These are phyloP conservation scores for Triticum turgidum DNA, from an alignment of 176 grass and related monocot species.

Conservation along the genomic window DNA sequence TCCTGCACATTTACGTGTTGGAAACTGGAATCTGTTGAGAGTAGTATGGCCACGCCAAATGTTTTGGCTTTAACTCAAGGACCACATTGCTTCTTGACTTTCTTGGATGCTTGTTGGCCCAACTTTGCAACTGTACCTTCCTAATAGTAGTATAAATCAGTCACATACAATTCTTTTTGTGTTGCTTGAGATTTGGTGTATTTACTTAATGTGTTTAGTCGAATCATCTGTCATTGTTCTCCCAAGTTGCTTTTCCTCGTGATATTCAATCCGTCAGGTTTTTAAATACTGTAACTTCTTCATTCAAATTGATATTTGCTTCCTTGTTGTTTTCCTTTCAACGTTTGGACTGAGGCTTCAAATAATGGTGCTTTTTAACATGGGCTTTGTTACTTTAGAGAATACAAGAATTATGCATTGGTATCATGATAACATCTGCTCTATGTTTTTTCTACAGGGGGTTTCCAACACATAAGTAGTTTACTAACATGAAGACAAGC, in stretches of 20 bases:
- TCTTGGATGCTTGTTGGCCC: not conserved
- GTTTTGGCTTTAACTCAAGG: not conserved
- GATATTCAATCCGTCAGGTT: not conserved
- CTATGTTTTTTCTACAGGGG: not conserved
- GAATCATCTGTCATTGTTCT: not conserved
- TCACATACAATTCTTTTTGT: not conserved
- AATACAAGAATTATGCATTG: not conserved
- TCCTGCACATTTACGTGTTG: too few species aligned
- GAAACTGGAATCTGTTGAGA: not conserved
- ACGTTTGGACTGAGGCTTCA: not conserved
- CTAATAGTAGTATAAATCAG: not conserved
- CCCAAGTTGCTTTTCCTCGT: not conserved
- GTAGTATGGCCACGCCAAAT: not conserved
- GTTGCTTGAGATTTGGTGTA: not conserved
- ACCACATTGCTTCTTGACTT: constrained; percentile 13
- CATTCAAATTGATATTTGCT: not conserved
- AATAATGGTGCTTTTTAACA: constrained; percentile 9
- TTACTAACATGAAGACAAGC: constrained; percentile 21
- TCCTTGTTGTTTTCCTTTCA: not conserved
- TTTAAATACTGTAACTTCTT: not conserved
- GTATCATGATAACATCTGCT: not conserved
- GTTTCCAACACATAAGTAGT: constrained; percentile 2
- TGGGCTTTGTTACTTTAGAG: not conserved
- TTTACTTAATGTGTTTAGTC: not conserved
- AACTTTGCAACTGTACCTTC: not conserved